Evolutionary conservation across 192 early-diverging fungal species (phyloP).

Genomic region (Mycoemilia scoparia): DNA sequence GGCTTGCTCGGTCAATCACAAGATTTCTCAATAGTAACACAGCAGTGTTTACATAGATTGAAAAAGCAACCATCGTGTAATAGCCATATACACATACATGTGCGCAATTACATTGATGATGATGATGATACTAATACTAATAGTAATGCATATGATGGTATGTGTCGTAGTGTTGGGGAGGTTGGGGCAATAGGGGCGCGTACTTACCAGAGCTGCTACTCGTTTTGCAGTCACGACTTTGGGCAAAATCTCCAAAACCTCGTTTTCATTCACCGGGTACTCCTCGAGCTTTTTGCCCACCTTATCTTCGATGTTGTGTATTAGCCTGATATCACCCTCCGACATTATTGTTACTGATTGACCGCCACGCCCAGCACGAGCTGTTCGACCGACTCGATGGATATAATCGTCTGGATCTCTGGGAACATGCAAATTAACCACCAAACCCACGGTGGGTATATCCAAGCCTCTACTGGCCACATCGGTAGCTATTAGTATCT

Average conservation of each 20-base stretch:
- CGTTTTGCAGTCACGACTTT: conserved; percentile 77
- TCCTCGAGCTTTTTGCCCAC: conserved; percentile 69
- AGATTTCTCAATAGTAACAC: no score
- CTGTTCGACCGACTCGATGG: conserved; percentile 95
- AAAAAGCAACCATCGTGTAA: no score
- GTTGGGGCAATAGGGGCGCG: no score
- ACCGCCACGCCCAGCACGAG: conserved; percentile 87
- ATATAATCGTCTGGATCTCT: conserved; percentile 92
- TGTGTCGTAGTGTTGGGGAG: no score
- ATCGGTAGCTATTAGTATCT: conserved; percentile 87
- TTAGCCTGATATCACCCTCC: conserved; percentile 67
- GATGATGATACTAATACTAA: no score
- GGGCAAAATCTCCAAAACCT: conserved; percentile 66
- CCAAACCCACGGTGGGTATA: conserved; percentile 82
- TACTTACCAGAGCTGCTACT: conserved; percentile 44
- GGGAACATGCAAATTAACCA: conserved; percentile 92
- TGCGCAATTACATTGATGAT: no score
- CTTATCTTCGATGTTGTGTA: conserved; percentile 80
- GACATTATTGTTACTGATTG: conserved; percentile 71
- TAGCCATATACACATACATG: no score
- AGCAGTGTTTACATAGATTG: no score
- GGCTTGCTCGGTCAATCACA: no score
- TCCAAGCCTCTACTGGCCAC: conserved; percentile 96
- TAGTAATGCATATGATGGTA: no score
- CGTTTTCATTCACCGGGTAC: conserved; percentile 55